phyloP scores from a whole-genome alignment of 129 eudicot genomes.

The Pulicaria dysenterica region DNA sequence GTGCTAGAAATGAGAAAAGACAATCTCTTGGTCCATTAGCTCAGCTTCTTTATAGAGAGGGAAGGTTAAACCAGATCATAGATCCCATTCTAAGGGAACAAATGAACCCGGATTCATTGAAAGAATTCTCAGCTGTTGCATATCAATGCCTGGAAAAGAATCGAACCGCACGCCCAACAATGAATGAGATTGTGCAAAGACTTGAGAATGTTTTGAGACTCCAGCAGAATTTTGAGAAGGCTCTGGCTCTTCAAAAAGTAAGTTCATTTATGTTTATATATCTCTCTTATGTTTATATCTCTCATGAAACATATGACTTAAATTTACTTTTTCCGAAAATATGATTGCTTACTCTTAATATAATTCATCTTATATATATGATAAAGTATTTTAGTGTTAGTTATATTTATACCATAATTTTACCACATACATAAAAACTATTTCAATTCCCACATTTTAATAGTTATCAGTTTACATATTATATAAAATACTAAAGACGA shows the following conservation, averaged over 20 bases:
- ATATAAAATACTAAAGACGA: background rate
- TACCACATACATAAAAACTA: too few species aligned
- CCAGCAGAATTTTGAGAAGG: constrained; percentile 28
- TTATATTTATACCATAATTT: too few species aligned
- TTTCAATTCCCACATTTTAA: too few species aligned
- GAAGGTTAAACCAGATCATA: constrained; percentile 22
- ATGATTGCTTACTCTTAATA: too few species aligned
- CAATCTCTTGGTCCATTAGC: constrained; percentile 24
- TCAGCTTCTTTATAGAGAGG: background rate
- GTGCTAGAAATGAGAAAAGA: background rate
- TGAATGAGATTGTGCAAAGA: constrained; percentile 28
- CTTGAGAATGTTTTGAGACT: constrained; percentile 29
- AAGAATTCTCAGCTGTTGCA: constrained; percentile 24
- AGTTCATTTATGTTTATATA: background rate
- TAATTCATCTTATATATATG: too few species aligned
- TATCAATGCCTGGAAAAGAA: constrained; percentile 24
- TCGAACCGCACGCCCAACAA: constrained; percentile 24
- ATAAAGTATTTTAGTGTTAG: too few species aligned
- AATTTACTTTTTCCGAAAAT: too few species aligned
- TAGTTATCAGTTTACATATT: background rate
- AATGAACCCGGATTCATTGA: constrained; percentile 27
- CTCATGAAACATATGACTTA: too few species aligned
- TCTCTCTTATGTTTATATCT: too few species aligned
- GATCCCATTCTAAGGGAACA: constrained; percentile 32
- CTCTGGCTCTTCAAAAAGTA: constrained; percentile 35